phyloP scores from a whole-genome alignment of 164 flowering plant species.

The Hamamelis virginiana region DNA sequence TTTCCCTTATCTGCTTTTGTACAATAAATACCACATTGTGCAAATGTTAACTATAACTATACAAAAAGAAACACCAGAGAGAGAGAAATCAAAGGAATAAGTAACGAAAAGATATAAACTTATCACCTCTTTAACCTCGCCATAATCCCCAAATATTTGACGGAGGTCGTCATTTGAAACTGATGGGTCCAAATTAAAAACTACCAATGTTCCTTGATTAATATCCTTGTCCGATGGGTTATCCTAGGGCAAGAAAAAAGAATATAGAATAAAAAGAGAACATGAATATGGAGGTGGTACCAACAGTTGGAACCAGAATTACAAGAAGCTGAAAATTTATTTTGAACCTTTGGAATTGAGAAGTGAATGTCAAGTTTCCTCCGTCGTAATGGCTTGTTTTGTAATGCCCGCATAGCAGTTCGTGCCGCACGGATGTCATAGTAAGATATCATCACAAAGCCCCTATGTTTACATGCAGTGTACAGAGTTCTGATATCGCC shows the following conservation, averaged over 20 bases:
- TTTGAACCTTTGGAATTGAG: slow-evolving; percentile 90
- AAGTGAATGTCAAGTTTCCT: slow-evolving; percentile 99
- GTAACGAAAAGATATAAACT: slow-evolving; percentile 1
- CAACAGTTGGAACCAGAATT: background rate
- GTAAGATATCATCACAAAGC: slow-evolving; percentile 98
- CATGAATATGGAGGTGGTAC: background rate
- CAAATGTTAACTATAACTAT: slow-evolving; percentile 8
- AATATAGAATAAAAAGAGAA: slow-evolving; percentile 3
- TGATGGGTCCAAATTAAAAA: slow-evolving; percentile 89
- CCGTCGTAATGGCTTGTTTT: slow-evolving; percentile 86
- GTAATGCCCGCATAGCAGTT: slow-evolving; percentile 94
- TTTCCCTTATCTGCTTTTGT: slow-evolving; percentile 83
- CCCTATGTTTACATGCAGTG: slow-evolving; percentile 97
- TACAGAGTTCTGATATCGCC: slow-evolving; percentile 94
- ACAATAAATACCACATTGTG: slow-evolving; percentile 16
- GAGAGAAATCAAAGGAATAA: background rate
- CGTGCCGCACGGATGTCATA: slow-evolving; percentile 97
- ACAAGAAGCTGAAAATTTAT: background rate
- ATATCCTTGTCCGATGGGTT: slow-evolving; percentile 97
- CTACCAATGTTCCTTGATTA: slow-evolving; percentile 95
- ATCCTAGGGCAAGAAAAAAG: slow-evolving; percentile 43
- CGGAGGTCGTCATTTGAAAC: slow-evolving; percentile 91
- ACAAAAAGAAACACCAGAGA: background rate
- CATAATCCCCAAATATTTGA: slow-evolving; percentile 86
- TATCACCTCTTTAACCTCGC: slow-evolving; percentile 92